Evolutionary conservation across 164 flowering plant genomes (phyloP).

Genomic region (Vitis labrusca): DNA sequence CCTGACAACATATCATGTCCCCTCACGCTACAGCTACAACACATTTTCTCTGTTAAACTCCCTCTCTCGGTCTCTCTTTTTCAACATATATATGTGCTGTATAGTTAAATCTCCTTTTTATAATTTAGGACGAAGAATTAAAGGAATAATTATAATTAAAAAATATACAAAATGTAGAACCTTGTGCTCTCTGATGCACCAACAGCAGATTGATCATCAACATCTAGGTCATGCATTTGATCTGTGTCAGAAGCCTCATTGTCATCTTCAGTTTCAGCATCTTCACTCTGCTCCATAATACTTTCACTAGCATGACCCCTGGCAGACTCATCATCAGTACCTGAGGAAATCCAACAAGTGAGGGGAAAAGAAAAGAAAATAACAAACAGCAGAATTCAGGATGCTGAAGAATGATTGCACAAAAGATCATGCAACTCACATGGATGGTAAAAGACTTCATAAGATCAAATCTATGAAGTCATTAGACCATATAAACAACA

Average conservation of each 20-base stretch:
- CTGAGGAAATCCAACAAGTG: constrained; percentile 10
- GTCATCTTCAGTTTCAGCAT: constrained; percentile 35
- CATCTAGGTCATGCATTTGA: constrained; percentile 24
- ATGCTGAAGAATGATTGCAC: not conserved
- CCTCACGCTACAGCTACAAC: too few relatives aligned
- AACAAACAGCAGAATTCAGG: not conserved
- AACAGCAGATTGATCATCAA: constrained; percentile 12
- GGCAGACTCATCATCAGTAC: constrained; percentile 26
- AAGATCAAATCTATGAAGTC: too few relatives aligned
- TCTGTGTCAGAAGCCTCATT: constrained; percentile 34
- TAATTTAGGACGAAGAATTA: too few relatives aligned
- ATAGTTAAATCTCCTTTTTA: too few relatives aligned
- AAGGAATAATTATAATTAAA: not conserved
- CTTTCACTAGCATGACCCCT: constrained; percentile 10
- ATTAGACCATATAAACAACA: too few relatives aligned
- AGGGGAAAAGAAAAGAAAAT: not conserved
- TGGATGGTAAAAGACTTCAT: not conserved
- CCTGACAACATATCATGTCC: too few relatives aligned
- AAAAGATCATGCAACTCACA: not conserved
- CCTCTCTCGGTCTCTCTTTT: too few relatives aligned
- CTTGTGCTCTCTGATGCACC: constrained; percentile 29
- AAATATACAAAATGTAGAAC: constrained; percentile 14
- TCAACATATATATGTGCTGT: too few relatives aligned
- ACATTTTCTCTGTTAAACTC: too few relatives aligned
- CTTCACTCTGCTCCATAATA: constrained; percentile 28